Evolutionary conservation across 2,329 filamentous ascomycete genomes (phyloP).

Genomic region (Boeremia exigua): DNA sequence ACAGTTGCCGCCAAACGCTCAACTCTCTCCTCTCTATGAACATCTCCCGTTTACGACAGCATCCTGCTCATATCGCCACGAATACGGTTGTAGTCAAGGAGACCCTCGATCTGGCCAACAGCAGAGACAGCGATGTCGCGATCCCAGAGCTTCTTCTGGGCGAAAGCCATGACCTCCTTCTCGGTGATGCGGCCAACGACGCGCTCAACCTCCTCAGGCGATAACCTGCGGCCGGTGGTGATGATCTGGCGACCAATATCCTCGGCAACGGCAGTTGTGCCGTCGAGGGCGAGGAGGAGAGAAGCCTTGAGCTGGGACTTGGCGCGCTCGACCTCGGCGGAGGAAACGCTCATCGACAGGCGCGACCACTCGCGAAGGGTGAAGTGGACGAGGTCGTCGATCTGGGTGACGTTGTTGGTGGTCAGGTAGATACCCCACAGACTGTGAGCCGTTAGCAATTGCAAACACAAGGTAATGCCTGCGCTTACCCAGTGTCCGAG

Average conservation of each 20-base stretch:
- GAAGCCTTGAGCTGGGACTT: constrained; percentile 99
- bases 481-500: constrained; percentile 91
- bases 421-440: constrained; percentile 99
- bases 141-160: constrained; percentile 95
- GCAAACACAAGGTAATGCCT: not conserved
- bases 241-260: constrained; percentile 98
- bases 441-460: constrained; percentile 59
- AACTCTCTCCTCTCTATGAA: constrained; percentile 7
- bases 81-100: constrained; percentile 76
- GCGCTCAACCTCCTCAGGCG: constrained; percentile 92
- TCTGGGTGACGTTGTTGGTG: constrained; percentile 81
- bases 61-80: constrained; percentile 89
- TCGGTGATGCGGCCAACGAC: constrained; percentile 87
- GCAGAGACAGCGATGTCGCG: constrained; percentile 93
- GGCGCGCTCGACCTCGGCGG: constrained; percentile 94
- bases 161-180: constrained; percentile 97
- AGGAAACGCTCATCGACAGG: constrained; percentile 83
- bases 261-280: constrained; percentile 95
- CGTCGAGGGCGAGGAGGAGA: constrained; percentile 94
- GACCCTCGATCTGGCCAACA: constrained; percentile 88
- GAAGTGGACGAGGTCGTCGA: constrained; percentile 98
- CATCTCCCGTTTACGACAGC: constrained; percentile 43
- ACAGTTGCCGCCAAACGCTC: constrained; percentile 34
- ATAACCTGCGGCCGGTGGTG: constrained; percentile 92
- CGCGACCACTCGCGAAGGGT: constrained; percentile 98